These are phyloP conservation scores for Citrus glauca DNA, from an alignment of 345 rosid genomes.

Conservation along the genomic window DNA sequence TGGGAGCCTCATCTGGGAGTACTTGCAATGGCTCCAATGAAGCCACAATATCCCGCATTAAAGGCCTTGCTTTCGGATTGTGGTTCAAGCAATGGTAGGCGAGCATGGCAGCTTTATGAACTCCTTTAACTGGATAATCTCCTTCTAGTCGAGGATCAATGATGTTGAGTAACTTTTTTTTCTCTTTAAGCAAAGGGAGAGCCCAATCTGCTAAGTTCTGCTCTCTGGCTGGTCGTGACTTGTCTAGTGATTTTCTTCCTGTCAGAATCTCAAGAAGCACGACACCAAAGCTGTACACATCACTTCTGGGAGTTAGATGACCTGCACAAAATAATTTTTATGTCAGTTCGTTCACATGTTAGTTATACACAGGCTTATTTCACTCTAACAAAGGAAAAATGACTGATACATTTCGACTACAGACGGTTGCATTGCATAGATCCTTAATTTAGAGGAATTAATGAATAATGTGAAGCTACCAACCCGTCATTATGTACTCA, in stretches of 20 bases:
- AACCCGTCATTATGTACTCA: constrained; percentile 95
- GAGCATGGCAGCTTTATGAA: constrained; percentile 93
- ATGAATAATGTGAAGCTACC: neutral
- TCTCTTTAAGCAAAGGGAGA: constrained; percentile 79
- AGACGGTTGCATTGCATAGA: neutral
- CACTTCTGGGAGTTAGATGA: constrained; percentile 82
- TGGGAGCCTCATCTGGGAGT: constrained; percentile 29
- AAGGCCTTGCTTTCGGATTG: constrained; percentile 92
- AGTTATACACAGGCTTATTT: too few species aligned
- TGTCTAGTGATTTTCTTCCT: constrained; percentile 84
- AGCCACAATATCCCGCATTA: constrained; percentile 96
- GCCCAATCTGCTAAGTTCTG: constrained; percentile 94
- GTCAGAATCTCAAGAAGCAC: constrained; percentile 78
- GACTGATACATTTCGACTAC: too few species aligned
- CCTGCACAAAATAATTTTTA: constrained; percentile 34
- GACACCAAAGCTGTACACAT: constrained; percentile 84
- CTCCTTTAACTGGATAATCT: constrained; percentile 69
- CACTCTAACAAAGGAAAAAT: too few species aligned
- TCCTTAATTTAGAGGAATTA: neutral
- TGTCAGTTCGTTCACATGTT: too few species aligned
- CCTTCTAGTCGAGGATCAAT: constrained; percentile 73
- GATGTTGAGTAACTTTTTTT: constrained; percentile 72
- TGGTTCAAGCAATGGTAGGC: constrained; percentile 91
- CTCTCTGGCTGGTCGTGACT: constrained; percentile 77
- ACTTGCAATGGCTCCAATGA: constrained; percentile 89